Evolutionary conservation across 805 yeast genomes (phyloP).

Genomic region (Yarrowia sp.): DNA sequence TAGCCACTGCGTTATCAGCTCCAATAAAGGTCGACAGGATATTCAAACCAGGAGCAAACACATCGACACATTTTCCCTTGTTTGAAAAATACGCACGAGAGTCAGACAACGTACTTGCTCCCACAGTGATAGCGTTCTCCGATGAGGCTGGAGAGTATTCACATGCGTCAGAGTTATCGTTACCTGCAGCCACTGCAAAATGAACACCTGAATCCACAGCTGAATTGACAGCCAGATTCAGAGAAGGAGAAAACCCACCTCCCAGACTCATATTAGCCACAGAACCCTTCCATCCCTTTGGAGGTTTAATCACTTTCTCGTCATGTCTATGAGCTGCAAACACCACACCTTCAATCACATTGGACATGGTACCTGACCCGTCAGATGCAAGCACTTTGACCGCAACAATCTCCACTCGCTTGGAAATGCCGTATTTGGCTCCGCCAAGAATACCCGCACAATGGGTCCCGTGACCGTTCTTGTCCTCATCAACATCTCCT

Average conservation of each 20-base stretch:
- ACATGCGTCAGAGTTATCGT: slow-evolving; percentile 60
- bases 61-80: slow-evolving; percentile 53
- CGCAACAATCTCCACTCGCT: slow-evolving; percentile 56
- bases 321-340: slow-evolving; percentile 53
- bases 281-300: slow-evolving; percentile 55
- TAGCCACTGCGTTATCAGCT: slow-evolving; percentile 49
- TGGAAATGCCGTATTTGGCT: slow-evolving; percentile 57
- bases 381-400: slow-evolving; percentile 58
- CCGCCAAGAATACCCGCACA: slow-evolving; percentile 67
- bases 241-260: slow-evolving; percentile 55
- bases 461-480: slow-evolving; percentile 65
- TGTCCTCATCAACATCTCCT: slow-evolving; percentile 49
- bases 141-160: slow-evolving; percentile 59
- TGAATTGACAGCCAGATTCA: slow-evolving; percentile 56
- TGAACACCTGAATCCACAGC: slow-evolving; percentile 59
- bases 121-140: slow-evolving; percentile 50
- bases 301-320: slow-evolving; percentile 41
- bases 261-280: slow-evolving; percentile 63
- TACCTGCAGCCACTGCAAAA: slow-evolving; percentile 64
- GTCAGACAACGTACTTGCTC: slow-evolving; percentile 48
- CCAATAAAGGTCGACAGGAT: slow-evolving; percentile 56
- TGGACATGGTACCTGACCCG: slow-evolving; percentile 61
- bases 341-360: slow-evolving; percentile 62
- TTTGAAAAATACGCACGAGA: slow-evolving; percentile 53
- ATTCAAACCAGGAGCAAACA: slow-evolving; percentile 57